Base-by-base conservation (phyloP, 2,329 filamentous ascomycete species). In the Talaromyces sp. region DNA sequence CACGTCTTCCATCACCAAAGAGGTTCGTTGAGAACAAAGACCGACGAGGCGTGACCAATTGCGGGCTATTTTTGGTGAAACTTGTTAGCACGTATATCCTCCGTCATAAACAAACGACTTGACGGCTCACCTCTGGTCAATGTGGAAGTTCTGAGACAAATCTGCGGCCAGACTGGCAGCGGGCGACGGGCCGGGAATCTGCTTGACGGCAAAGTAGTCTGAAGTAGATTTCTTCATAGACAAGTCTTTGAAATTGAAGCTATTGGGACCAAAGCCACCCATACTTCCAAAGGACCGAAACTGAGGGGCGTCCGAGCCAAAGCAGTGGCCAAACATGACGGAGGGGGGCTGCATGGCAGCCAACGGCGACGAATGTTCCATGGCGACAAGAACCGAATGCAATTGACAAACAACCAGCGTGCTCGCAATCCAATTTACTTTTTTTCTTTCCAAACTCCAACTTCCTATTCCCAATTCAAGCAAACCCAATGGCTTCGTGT, bases 141-240 rank as follows among this genome's bases (percentile, higher is more conserved):
- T 90, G 73, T 93, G 90, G 75, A 98, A 96, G 81, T 98, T 99
- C 74, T 96, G 92, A 62, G 93, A 97, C 69, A 98, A 84, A 78
- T 99, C 95, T 64, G 92, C 93, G 49, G 93, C 93, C 68, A 99
- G 81, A 72, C 91, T 96, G 58, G 92, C 88, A 39, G 92, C 93
- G 6, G 95, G 95, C 61, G 95, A 99, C 22, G 93, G 96, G 55
- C 92, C 91, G 67, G 87, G 86, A 70, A 91, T 81, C 58, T 89
- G 84, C 73, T 91, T 92, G 69, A 90, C 77, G 70, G 84, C 88
- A 80, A 98, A 96, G 80, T 95, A 96, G 76, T 96, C 93, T 39
- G 82, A 75, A 52, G 82, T 78, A 64, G 83, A 81, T 67, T 75
- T 88, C 84, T 82, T 91, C 91, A 83, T 89, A 71, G 85, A 88